phyloP scores from a whole-genome alignment of 768 basidiomycete genomes.

The Tephrocybe sp. region DNA sequence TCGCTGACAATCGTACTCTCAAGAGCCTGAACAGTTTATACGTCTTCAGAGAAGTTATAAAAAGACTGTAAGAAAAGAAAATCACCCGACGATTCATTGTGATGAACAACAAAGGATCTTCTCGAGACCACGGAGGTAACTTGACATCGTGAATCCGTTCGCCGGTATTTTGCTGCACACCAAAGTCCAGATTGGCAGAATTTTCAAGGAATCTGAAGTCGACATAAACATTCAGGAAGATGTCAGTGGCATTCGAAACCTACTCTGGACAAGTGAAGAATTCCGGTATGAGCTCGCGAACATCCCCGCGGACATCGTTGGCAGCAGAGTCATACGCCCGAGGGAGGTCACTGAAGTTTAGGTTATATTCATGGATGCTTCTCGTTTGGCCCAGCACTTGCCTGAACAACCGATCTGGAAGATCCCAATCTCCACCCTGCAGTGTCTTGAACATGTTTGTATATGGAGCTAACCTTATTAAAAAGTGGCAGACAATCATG shows the following conservation, averaged over 20 bases:
- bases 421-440: conserved; percentile 92
- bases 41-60: not conserved
- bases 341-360: conserved; percentile 58
- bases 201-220: conserved; percentile 76
- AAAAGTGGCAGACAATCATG: conserved; percentile 94
- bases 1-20: conserved; percentile 88
- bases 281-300: conserved; percentile 90
- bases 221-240: not conserved
- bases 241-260: conserved; percentile 16
- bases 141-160: conserved; percentile 86
- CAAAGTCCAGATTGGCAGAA: conserved; percentile 74
- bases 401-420: conserved; percentile 86
- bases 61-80: not conserved
- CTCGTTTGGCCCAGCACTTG: conserved; percentile 23
- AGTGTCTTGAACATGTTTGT: conserved; percentile 95
- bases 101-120: conserved; percentile 82
- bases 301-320: conserved; percentile 84
- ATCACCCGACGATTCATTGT: conserved; percentile 70
- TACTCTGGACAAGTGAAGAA: conserved; percentile 85
- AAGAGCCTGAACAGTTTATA: conserved; percentile 54
- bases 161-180: conserved; percentile 65
- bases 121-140: conserved; percentile 86
- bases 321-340: conserved; percentile 85
- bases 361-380: not conserved
- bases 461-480: conserved; percentile 87